Percentiles rank a stretch among this genome's conserved stretches.
phyloP scores from a whole-genome alignment of 2,329 filamentous ascomycete genomes.

The Furcasterigmium furcatum region DNA sequence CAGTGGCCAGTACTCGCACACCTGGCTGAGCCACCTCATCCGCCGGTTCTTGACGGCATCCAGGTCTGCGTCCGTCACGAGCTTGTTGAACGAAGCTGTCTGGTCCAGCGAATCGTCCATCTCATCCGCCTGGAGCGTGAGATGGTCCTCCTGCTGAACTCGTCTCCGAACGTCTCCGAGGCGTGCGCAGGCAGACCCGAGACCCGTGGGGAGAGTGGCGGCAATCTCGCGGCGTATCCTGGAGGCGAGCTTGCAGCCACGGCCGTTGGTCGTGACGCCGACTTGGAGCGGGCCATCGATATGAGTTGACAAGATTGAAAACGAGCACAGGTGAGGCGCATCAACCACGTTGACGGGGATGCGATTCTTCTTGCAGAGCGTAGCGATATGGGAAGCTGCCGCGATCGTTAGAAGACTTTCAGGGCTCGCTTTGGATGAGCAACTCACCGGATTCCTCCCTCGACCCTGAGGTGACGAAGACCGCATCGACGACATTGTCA shows the following conservation, averaged over 20 bases:
- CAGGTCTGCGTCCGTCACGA: conserved; percentile 71
- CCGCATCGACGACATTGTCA: conserved; percentile 76
- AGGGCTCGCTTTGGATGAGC: no score
- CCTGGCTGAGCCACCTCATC: conserved; percentile 90
- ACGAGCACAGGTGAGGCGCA: conserved; percentile 80
- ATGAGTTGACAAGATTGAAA: conserved; percentile 85
- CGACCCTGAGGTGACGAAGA: conserved; percentile 74
- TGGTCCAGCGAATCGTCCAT: conserved; percentile 67
- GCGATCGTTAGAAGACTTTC: no score
- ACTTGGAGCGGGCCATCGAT: conserved; percentile 90
- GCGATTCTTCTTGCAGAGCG: conserved; percentile 71
- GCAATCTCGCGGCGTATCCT: conserved; percentile 87
- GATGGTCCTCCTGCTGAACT: conserved; percentile 72
- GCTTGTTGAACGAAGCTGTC: conserved; percentile 76
- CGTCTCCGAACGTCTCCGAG: conserved; percentile 70
- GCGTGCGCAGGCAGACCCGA: conserved; percentile 74
- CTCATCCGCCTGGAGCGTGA: conserved; percentile 26
- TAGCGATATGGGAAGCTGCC: conserved; percentile 64
- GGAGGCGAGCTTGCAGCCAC: conserved; percentile 89
- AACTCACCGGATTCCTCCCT: conserved; percentile 37
- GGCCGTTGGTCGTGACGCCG: conserved; percentile 91
- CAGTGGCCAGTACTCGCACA: conserved; percentile 98
- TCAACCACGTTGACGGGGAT: conserved; percentile 95
- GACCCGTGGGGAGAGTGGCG: conserved; percentile 67
- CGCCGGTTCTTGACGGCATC: conserved; percentile 74